Conservation (phyloP, 2,329 filamentous ascomycete species). For the Alternaria longipes region DNA sequence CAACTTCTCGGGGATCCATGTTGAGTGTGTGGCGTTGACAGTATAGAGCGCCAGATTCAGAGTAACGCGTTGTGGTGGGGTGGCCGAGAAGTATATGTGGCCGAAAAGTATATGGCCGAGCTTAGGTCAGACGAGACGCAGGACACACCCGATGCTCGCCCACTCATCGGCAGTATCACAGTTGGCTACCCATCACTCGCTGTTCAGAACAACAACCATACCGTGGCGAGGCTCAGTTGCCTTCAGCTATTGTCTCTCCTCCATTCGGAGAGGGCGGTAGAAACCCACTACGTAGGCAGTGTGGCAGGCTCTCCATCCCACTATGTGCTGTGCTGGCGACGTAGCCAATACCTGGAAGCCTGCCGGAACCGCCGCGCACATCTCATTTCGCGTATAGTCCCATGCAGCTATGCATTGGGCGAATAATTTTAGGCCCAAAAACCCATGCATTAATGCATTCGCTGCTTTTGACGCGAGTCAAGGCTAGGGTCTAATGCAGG, state of each 20-base stretch:
- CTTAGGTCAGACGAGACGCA: slow-evolving; percentile 40
- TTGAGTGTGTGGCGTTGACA: too few species aligned
- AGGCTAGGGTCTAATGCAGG: slow-evolving; percentile 19
- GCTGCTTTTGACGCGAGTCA: slow-evolving; percentile 47
- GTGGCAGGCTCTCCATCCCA: slow-evolving; percentile 26
- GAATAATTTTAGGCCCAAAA: slow-evolving; percentile 45
- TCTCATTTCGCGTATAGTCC: slow-evolving; percentile 48
- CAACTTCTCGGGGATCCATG: too few species aligned
- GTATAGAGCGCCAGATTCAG: too few species aligned
- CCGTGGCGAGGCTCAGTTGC: slow-evolving; percentile 22
- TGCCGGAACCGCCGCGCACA: slow-evolving; percentile 40
- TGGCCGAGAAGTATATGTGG: too few species aligned
- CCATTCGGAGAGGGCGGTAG: slow-evolving; percentile 36
- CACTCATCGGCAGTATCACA: slow-evolving; percentile 19
- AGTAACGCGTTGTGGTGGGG: too few species aligned
- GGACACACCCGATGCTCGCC: slow-evolving; percentile 8
- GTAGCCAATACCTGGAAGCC: slow-evolving; percentile 30
- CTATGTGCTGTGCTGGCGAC: slow-evolving; percentile 23
- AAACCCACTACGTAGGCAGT: slow-evolving; percentile 20
- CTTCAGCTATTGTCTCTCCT: slow-evolving; percentile 15
- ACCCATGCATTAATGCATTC: slow-evolving; percentile 47
- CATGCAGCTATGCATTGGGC: slow-evolving; percentile 46
- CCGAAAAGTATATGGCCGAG: too few species aligned
- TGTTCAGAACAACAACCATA: slow-evolving; percentile 17
- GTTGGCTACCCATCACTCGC: slow-evolving; percentile 9